Evolutionary conservation across 345 rosid species (phyloP).

Genomic region (Erysimum cheiranthoides): DNA sequence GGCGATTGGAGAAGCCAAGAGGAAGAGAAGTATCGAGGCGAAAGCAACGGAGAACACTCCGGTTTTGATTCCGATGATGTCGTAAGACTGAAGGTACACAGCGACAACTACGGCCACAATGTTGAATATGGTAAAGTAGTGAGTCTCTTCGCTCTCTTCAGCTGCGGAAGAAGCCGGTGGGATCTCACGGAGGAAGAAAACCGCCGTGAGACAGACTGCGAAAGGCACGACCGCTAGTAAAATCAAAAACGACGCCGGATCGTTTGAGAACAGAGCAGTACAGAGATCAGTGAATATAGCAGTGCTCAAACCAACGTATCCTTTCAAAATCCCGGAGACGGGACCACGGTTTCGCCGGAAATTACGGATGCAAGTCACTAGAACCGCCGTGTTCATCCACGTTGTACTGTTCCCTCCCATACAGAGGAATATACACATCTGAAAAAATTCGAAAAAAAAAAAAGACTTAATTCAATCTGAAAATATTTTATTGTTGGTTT

Average conservation of each 20-base stretch:
- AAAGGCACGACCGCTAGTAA: conserved; percentile 77
- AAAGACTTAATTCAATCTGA: background rate
- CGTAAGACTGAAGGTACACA: conserved; percentile 70
- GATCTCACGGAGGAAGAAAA: conserved; percentile 82
- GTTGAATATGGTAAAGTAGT: conserved; percentile 69
- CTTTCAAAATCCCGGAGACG: conserved; percentile 87
- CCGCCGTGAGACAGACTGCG: conserved; percentile 76
- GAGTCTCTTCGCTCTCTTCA: conserved; percentile 66
- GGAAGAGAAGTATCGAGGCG: conserved; percentile 53
- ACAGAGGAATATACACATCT: conserved; percentile 81
- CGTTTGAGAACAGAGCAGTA: conserved; percentile 72
- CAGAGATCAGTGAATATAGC: conserved; percentile 94
- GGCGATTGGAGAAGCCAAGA: conserved; percentile 68
- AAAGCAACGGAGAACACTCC: conserved; percentile 52
- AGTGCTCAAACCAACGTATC: conserved; percentile 87
- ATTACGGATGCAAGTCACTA: conserved; percentile 89
- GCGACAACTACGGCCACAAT: conserved; percentile 76
- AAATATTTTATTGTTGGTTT: background rate
- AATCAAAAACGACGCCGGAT: conserved; percentile 66
- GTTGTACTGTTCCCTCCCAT: conserved; percentile 97
- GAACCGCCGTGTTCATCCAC: conserved; percentile 97
- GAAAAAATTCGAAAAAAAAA: background rate
- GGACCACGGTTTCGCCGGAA: conserved; percentile 93
- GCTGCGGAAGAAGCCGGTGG: conserved; percentile 56
- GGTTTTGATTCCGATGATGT: conserved; percentile 54